These are phyloP conservation scores for Phyllosticta paracitricarpa DNA, from an alignment of 2,329 filamentous ascomycete genomes.

Conservation along the genomic window DNA sequence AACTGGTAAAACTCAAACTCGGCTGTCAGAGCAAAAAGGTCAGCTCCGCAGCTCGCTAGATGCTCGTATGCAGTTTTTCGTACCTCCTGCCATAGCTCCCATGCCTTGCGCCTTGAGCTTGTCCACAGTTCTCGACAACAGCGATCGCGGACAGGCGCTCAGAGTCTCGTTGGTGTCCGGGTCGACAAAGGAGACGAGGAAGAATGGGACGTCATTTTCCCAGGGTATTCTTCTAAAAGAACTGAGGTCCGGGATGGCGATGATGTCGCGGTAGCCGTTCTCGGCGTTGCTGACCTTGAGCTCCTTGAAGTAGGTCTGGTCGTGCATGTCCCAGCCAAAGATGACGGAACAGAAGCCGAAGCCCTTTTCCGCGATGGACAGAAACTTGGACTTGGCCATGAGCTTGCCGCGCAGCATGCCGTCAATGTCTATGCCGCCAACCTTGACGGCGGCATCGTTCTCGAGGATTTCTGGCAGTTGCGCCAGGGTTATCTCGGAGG, in stretches of 20 bases:
- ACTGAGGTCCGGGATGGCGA: conserved; percentile 69
- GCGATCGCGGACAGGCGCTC: conserved; percentile 67
- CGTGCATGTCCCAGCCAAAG: conserved; percentile 97
- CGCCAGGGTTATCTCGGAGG: conserved; percentile 47
- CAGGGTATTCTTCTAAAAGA: conserved; percentile 80
- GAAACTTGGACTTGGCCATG: conserved; percentile 85
- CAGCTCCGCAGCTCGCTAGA: conserved; percentile 11
- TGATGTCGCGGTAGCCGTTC: conserved; percentile 79
- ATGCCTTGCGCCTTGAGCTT: conserved; percentile 62
- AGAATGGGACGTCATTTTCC: conserved; percentile 80
- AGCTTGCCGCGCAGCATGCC: conserved; percentile 82
- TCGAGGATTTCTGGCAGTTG: conserved; percentile 57
- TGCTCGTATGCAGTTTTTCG: background rate
- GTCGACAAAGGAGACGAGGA: conserved; percentile 73
- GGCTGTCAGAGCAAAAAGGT: conserved; percentile 42
- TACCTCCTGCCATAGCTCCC: conserved; percentile 81
- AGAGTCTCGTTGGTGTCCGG: conserved; percentile 64
- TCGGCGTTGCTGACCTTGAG: conserved; percentile 80
- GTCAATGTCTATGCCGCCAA: conserved; percentile 80
- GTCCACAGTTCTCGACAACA: conserved; percentile 58
- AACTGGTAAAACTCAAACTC: conserved; percentile 97
- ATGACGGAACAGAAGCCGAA: conserved; percentile 93
- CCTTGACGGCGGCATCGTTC: conserved; percentile 70
- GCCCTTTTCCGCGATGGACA: conserved; percentile 67
- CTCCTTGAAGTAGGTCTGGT: conserved; percentile 78